Evolutionary conservation across 768 basidiomycete genomes (phyloP).

Genomic region (Boletus rufocinnamomeus): DNA sequence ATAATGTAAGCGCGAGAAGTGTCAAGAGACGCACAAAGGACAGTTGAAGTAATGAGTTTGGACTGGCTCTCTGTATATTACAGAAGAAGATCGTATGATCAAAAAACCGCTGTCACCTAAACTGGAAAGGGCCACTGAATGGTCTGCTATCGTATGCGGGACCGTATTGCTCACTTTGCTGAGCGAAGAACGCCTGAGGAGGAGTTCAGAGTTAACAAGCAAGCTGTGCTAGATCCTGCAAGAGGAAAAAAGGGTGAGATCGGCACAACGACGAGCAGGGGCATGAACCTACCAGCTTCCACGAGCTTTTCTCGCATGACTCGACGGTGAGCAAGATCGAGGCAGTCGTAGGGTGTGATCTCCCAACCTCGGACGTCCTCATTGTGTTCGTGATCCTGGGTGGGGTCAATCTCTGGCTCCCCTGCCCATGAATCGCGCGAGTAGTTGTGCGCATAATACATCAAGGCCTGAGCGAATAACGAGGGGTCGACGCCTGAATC

Average conservation of each 20-base stretch:
- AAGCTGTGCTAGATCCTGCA: constrained; percentile 83
- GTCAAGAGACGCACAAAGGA: constrained; percentile 28
- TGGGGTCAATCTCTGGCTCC: constrained; percentile 81
- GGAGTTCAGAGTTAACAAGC: constrained; percentile 71
- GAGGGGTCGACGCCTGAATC: constrained; percentile 83
- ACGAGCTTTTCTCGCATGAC: constrained; percentile 68
- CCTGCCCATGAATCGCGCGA: constrained; percentile 76
- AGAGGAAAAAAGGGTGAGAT: constrained; percentile 5
- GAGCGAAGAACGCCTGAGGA: constrained; percentile 73
- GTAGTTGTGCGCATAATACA: constrained; percentile 82
- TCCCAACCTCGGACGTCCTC: constrained; percentile 68
- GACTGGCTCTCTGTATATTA: constrained; percentile 48
- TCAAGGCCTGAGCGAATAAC: constrained; percentile 86
- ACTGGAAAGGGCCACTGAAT: constrained; percentile 38
- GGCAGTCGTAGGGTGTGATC: constrained; percentile 67
- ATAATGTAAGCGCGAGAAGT: background rate
- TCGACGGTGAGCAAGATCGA: constrained; percentile 70
- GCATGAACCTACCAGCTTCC: constrained; percentile 43
- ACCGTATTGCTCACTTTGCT: constrained; percentile 59
- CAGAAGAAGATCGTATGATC: constrained; percentile 66
- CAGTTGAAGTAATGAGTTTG: constrained; percentile 40
- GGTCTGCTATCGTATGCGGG: background rate
- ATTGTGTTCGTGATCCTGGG: constrained; percentile 65
- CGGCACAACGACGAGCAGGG: constrained; percentile 18
- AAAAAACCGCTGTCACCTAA: constrained; percentile 80